These are phyloP conservation scores for Kuraishia hungarica DNA, from an alignment of 805 yeast species.

Conservation along the genomic window DNA sequence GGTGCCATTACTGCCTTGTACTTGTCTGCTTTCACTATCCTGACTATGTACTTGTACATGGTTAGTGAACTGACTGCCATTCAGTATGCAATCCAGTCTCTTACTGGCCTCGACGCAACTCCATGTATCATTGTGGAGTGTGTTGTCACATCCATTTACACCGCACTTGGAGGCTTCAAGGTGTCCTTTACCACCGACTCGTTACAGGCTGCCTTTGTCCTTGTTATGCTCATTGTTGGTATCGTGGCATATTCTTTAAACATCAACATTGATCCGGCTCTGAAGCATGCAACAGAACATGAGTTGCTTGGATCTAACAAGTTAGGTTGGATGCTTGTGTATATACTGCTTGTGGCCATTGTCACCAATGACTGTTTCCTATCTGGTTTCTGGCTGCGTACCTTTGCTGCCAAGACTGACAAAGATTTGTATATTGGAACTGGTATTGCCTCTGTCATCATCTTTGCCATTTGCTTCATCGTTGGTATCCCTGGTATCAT, in stretches of 20 bases:
- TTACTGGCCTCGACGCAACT: slow-evolving; percentile 72
- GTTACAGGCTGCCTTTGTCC: slow-evolving; percentile 69
- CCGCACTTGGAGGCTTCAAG: slow-evolving; percentile 82
- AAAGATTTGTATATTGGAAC: slow-evolving; percentile 71
- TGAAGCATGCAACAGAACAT: slow-evolving; percentile 52
- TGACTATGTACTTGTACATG: slow-evolving; percentile 82
- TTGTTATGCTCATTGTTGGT: slow-evolving; percentile 59
- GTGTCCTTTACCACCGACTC: slow-evolving; percentile 86
- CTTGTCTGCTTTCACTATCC: slow-evolving; percentile 70
- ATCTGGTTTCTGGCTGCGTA: slow-evolving; percentile 91
- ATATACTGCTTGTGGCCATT: slow-evolving; percentile 79
- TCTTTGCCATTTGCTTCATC: slow-evolving; percentile 55
- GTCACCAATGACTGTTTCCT: slow-evolving; percentile 84
- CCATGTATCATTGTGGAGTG: slow-evolving; percentile 82
- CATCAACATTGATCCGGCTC: slow-evolving; percentile 50
- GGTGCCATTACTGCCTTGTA: slow-evolving; percentile 69
- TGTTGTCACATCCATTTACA: slow-evolving; percentile 79
- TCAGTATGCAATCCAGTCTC: slow-evolving; percentile 62
- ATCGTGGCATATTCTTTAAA: slow-evolving; percentile 73
- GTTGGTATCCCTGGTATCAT: slow-evolving; percentile 79
- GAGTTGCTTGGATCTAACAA: slow-evolving; percentile 57
- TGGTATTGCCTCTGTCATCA: slow-evolving; percentile 61
- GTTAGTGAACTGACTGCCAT: slow-evolving; percentile 81
- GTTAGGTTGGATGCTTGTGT: slow-evolving; percentile 84
- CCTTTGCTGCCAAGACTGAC: slow-evolving; percentile 80